phyloP scores from a whole-genome alignment of 805 yeast species.

The Brettanomyces custersianus region DNA sequence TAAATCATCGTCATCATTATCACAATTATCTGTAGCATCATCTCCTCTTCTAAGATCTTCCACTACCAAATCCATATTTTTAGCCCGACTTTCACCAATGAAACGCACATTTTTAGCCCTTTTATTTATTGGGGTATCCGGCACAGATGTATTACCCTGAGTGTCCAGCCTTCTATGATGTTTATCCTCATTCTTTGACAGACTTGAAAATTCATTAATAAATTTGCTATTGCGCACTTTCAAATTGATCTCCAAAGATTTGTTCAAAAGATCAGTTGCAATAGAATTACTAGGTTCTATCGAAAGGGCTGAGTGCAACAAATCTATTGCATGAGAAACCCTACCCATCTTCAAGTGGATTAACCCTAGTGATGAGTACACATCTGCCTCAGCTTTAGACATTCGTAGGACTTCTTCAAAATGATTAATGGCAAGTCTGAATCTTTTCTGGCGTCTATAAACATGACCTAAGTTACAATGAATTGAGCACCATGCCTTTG shows the following conservation, averaged over 20 bases:
- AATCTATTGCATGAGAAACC: conserved; percentile 57
- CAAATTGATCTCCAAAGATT: conserved; percentile 63
- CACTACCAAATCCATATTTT: conserved; percentile 29
- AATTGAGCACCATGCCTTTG: conserved; percentile 77
- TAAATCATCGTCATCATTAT: conserved; percentile 36
- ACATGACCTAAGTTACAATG: conserved; percentile 87
- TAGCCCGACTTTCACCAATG: conserved; percentile 19
- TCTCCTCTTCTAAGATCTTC: conserved; percentile 36
- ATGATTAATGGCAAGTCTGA: conserved; percentile 59
- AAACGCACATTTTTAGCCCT: conserved; percentile 14
- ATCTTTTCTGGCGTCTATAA: conserved; percentile 55
- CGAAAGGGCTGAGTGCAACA: conserved; percentile 74
- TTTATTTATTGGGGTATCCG: conserved; percentile 17
- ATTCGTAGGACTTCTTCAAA: conserved; percentile 69
- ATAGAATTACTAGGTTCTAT: conserved; percentile 74
- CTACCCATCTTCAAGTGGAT: conserved; percentile 66
- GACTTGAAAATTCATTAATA: background rate
- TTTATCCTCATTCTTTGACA: background rate
- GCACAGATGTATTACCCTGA: conserved; percentile 5
- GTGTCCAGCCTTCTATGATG: background rate
- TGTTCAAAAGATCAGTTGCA: conserved; percentile 68
- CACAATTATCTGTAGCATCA: conserved; percentile 25
- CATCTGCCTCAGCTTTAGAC: conserved; percentile 58
- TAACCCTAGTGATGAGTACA: conserved; percentile 78
- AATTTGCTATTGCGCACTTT: conserved; percentile 16